A percentile compares a stretch with the other conserved stretches of the same genome.
Evolutionary conservation across 768 basidiomycete species (phyloP).

Genomic region (Pilatotrama ljubarskyi): DNA sequence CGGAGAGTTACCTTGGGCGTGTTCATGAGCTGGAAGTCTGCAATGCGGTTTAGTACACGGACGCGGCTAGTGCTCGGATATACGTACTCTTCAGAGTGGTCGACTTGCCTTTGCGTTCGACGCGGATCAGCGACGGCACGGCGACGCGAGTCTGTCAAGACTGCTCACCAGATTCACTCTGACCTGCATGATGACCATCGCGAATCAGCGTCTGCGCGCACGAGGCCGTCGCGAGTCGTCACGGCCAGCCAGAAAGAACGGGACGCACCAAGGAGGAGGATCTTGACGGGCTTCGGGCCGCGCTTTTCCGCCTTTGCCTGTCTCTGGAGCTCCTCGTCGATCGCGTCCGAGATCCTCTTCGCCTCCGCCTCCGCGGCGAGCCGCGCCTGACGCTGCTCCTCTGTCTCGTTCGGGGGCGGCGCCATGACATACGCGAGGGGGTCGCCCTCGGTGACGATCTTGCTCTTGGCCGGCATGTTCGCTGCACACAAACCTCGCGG

Average conservation of each 20-base stretch:
- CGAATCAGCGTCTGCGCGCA: neutral
- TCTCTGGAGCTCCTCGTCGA: conserved; percentile 40
- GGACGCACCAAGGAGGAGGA: conserved; percentile 37
- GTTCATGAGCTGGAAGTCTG: conserved; percentile 74
- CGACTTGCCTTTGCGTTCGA: conserved; percentile 34
- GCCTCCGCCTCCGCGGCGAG: conserved; percentile 56
- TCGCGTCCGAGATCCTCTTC: conserved; percentile 51
- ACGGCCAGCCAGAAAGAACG: neutral
- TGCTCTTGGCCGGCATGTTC: conserved; percentile 14
- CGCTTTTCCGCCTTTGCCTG: conserved; percentile 31
- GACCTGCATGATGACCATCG: conserved; percentile 21
- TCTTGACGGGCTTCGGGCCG: conserved; percentile 34
- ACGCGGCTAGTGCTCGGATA: neutral
- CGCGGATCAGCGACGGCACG: neutral
- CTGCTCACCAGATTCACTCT: conserved; percentile 35
- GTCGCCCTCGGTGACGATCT: conserved; percentile 37
- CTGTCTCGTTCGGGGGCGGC: conserved; percentile 59
- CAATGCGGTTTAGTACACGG: neutral
- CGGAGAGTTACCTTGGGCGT: conserved; percentile 38
- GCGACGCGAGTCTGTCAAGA: neutral
- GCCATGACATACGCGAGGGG: conserved; percentile 55
- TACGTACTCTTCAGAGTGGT: conserved; percentile 40
- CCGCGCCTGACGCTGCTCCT: conserved; percentile 44
- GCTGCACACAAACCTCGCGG: neutral
- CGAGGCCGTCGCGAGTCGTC: neutral